These are phyloP conservation scores for Pinus tabuliformis DNA, from an alignment of 75 land plant species.

Conservation along the genomic window DNA sequence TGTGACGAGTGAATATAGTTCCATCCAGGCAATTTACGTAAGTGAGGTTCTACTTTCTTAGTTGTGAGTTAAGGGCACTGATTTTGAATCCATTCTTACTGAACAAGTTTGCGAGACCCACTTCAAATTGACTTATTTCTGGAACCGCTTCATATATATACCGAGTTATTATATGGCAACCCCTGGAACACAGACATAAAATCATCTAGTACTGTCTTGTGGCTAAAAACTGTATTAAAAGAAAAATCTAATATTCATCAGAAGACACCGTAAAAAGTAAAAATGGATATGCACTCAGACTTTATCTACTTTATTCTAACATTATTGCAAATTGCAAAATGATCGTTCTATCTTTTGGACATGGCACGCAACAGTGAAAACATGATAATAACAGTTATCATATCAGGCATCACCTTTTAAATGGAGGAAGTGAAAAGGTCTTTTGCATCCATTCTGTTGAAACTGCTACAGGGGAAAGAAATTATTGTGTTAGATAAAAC, in stretches of 20 bases:
- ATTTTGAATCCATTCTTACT: conserved; percentile 20
- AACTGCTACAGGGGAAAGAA: not conserved
- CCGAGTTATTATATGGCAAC: conserved; percentile 48
- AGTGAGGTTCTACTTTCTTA: conserved; percentile 2
- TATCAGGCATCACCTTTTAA: conserved; percentile 20
- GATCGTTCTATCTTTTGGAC: not conserved
- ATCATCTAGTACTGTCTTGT: not conserved
- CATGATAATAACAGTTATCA: not conserved
- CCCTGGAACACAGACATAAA: conserved; percentile 25
- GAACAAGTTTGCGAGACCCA: conserved; percentile 48
- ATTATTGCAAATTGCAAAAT: not conserved
- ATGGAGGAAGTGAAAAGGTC: conserved; percentile 34
- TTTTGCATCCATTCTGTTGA: conserved; percentile 36
- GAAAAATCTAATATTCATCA: not conserved
- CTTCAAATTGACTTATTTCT: conserved; percentile 35
- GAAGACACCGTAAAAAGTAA: not conserved
- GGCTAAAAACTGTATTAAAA: conserved; percentile 1
- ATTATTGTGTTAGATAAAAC: not conserved
- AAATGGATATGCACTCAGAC: not conserved
- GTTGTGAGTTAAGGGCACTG: not conserved
- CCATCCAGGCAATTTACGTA: conserved; percentile 3
- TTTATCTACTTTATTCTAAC: not conserved
- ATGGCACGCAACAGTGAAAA: not conserved
- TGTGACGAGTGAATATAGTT: not conserved
- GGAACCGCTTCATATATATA: conserved; percentile 44